Evolutionary conservation across 352 stramenopile genomes (phyloP).

Genomic region (Phytophthora agathidicida): DNA sequence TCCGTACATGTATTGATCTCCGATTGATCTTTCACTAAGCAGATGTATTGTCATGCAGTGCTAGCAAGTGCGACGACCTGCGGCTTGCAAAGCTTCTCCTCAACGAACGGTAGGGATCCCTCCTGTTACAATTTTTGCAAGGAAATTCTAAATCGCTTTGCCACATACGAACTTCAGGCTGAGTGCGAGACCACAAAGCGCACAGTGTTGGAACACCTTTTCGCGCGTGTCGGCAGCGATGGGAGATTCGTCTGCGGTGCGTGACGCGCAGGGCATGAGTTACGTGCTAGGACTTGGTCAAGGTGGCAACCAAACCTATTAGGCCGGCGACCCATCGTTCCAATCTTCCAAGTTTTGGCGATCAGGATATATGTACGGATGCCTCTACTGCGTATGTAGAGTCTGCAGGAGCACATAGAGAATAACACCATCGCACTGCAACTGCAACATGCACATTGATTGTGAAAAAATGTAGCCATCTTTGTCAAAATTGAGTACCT

Average conservation of each 20-base stretch:
- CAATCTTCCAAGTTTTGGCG: conserved; percentile 19
- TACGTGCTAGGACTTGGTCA: conserved; percentile 86
- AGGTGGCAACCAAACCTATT: conserved; percentile 79
- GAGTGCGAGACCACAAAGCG: conserved; percentile 75
- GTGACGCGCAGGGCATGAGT: conserved; percentile 88
- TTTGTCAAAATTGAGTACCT: conserved; percentile 12
- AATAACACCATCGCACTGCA: too few species aligned
- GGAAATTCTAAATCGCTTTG: too few species aligned
- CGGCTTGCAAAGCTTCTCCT: conserved; percentile 80
- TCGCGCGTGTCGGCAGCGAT: conserved; percentile 72
- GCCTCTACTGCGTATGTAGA: conserved; percentile 14
- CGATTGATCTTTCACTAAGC: neutral
- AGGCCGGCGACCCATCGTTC: conserved; percentile 17
- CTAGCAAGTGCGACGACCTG: conserved; percentile 72
- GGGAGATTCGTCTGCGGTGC: conserved; percentile 74
- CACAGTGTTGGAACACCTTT: conserved; percentile 82
- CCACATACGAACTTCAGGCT: conserved; percentile 53
- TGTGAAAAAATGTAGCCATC: conserved; percentile 19
- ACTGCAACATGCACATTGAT: conserved; percentile 12
- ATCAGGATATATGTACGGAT: conserved; percentile 1
- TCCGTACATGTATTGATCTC: neutral
- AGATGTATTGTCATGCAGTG: conserved; percentile 36
- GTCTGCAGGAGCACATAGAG: too few species aligned
- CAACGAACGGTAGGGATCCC: conserved; percentile 63
- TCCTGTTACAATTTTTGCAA: too few species aligned